Evolutionary conservation across 306 rosid genomes (phyloP).

Genomic region (Styphnolobium japonicum): DNA sequence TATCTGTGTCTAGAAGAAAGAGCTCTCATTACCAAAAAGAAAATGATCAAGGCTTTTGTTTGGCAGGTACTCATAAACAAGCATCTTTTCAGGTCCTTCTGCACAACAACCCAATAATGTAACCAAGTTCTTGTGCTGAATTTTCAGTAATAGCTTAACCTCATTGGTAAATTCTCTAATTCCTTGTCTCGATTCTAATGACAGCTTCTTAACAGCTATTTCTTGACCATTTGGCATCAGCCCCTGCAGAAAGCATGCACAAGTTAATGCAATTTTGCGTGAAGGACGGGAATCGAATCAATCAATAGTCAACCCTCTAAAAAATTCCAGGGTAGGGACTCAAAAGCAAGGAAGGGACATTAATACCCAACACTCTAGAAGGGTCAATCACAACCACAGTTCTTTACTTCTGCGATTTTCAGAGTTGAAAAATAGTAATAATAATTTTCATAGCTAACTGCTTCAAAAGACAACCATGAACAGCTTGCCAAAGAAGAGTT

Average conservation of each 20-base stretch:
- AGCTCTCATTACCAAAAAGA: slow-evolving; percentile 55
- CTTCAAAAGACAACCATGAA: too few species aligned
- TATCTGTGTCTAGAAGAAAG: neutral
- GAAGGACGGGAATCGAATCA: neutral
- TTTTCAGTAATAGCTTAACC: slow-evolving; percentile 64
- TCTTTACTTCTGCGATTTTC: neutral
- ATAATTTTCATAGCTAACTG: too few species aligned
- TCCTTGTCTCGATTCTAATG: slow-evolving; percentile 79
- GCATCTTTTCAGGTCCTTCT: slow-evolving; percentile 96
- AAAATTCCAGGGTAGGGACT: neutral
- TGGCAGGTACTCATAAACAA: slow-evolving; percentile 82
- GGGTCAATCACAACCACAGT: neutral
- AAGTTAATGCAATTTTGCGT: neutral
- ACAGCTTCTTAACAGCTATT: slow-evolving; percentile 87
- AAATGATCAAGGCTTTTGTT: slow-evolving; percentile 86
- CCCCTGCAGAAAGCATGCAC: slow-evolving; percentile 53
- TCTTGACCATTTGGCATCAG: slow-evolving; percentile 85
- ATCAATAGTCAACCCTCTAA: neutral
- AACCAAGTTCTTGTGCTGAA: slow-evolving; percentile 87
- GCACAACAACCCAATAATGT: slow-evolving; percentile 74
- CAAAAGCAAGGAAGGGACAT: neutral
- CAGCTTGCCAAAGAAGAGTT: neutral
- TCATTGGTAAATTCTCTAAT: slow-evolving; percentile 79
- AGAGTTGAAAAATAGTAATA: neutral
- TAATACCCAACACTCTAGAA: too few species aligned